Conservation (phyloP, 2,329 filamentous ascomycete genomes). For the Canariomyces notabilis region DNA sequence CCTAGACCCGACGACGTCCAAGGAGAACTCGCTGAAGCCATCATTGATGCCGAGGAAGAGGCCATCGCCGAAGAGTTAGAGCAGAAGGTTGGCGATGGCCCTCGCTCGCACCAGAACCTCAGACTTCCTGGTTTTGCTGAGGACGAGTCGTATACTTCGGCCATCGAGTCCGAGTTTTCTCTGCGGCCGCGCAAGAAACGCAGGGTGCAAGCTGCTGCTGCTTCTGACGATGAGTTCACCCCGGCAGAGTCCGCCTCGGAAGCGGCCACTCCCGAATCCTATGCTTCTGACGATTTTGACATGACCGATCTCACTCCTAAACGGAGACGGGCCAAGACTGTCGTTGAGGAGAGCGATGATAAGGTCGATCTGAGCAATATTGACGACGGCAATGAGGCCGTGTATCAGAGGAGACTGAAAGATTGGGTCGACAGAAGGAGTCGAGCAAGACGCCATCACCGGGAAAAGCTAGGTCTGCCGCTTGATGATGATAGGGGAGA, state of each 20-base stretch:
- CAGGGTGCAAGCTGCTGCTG: conserved; percentile 33
- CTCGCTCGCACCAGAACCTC: conserved; percentile 66
- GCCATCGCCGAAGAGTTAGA: conserved; percentile 47
- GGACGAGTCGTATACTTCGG: conserved; percentile 32
- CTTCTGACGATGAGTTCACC: conserved; percentile 43
- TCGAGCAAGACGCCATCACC: conserved; percentile 34
- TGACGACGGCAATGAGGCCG: conserved; percentile 82
- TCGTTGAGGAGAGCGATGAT: conserved; percentile 34
- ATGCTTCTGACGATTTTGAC: conserved; percentile 35
- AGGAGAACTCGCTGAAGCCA: conserved; percentile 68
- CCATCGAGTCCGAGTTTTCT: conserved; percentile 50
- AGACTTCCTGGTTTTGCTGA: conserved; percentile 67
- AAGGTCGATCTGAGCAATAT: conserved; percentile 53
- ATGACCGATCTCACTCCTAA: conserved; percentile 35
- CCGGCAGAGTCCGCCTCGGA: conserved; percentile 24
- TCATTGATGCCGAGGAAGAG: conserved; percentile 80
- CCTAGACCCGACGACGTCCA: conserved; percentile 57
- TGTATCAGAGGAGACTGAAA: conserved; percentile 70
- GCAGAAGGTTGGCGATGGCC: conserved; percentile 40
- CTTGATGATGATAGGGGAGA: conserved; percentile 41
- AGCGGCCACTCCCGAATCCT: conserved; percentile 28
- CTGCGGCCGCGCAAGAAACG: conserved; percentile 55
- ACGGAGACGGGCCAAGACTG: conserved; percentile 38
- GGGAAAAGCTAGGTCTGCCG: conserved; percentile 33
- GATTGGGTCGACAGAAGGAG: conserved; percentile 62